phyloP scores from a whole-genome alignment of 345 rosid species.

The Noccaea caerulescens region DNA sequence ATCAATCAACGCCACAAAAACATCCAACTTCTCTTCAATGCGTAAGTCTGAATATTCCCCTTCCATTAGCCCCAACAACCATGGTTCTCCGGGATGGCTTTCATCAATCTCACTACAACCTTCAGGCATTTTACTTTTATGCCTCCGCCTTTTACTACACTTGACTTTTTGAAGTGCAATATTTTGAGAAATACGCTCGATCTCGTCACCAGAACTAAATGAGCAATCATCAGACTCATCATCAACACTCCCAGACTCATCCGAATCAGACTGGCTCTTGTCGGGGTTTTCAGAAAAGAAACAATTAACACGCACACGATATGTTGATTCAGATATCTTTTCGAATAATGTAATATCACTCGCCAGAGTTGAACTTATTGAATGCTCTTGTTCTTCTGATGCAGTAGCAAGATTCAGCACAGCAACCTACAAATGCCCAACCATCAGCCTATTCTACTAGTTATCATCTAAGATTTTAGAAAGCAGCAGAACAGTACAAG shows the following conservation, averaged over 20 bases:
- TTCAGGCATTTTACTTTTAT: conserved; percentile 49
- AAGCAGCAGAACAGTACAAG: conserved; percentile 8
- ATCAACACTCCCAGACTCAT: conserved; percentile 86
- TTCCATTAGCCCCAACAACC: conserved; percentile 93
- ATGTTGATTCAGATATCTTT: conserved; percentile 77
- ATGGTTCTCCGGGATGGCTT: conserved; percentile 88
- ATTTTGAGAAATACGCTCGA: conserved; percentile 61
- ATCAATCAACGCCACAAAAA: conserved; percentile 79
- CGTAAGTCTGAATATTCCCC: conserved; percentile 92
- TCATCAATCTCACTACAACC: conserved; percentile 86
- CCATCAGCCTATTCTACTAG: conserved; percentile 13
- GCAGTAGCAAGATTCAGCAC: conserved; percentile 63
- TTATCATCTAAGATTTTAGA: conserved; percentile 16
- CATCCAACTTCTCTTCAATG: conserved; percentile 84
- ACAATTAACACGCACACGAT: conserved; percentile 72
- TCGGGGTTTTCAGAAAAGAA: conserved; percentile 52
- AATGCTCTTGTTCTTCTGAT: conserved; percentile 66
- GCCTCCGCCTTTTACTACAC: conserved; percentile 41
- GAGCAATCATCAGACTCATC: conserved; percentile 57
- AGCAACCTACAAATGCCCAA: conserved; percentile 56
- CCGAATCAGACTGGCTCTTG: conserved; percentile 65
- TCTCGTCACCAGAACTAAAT: conserved; percentile 60
- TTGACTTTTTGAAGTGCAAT: conserved; percentile 46
- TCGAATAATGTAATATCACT: conserved; percentile 96
- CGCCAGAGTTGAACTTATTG: conserved; percentile 77